A percentile compares a stretch with the other conserved stretches of the same genome.
phyloP scores from a whole-genome alignment of 2,329 filamentous ascomycete species.

The Rugonectria rugulosa region DNA sequence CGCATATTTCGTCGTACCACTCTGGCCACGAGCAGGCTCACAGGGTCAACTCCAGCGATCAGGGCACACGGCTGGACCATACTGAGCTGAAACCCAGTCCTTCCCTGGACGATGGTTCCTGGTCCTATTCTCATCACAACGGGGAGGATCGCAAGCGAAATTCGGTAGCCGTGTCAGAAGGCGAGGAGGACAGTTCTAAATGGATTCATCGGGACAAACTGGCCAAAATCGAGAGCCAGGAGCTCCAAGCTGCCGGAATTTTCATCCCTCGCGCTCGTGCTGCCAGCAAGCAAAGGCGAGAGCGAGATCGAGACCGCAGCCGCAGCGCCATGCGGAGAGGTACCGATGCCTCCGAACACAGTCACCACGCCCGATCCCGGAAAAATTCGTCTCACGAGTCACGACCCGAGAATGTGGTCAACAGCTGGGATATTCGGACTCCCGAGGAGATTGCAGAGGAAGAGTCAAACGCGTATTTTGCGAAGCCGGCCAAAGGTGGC shows the following conservation, averaged over 20 bases:
- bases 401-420: constrained; percentile 50
- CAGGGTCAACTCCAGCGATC: constrained; percentile 48
- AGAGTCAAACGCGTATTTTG: constrained; percentile 59
- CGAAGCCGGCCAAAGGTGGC: constrained; percentile 63
- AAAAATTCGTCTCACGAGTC: constrained; percentile 56
- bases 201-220: constrained; percentile 91
- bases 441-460: constrained; percentile 79
- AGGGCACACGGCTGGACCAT: constrained; percentile 36
- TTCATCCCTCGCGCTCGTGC: constrained; percentile 63
- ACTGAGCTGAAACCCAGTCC: constrained; percentile 36
- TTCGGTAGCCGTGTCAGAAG: constrained; percentile 39
- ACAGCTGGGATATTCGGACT: constrained; percentile 75
- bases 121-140: constrained; percentile 28
- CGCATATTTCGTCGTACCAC: constrained; percentile 32
- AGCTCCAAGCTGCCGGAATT: constrained; percentile 81
- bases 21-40: constrained; percentile 40
- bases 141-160: constrained; percentile 38
- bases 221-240: constrained; percentile 80
- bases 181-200: constrained; percentile 71
- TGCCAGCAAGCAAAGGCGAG: constrained; percentile 56
- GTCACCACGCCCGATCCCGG: constrained; percentile 41
- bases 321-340: constrained; percentile 46
- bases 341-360: constrained; percentile 43
- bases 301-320: constrained; percentile 47
- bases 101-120: constrained; percentile 31